Evolutionary conservation across 768 basidiomycete genomes (phyloP), one percentile per base, ranked within the genome.

Genomic region (Mrakia frigida): DNA sequence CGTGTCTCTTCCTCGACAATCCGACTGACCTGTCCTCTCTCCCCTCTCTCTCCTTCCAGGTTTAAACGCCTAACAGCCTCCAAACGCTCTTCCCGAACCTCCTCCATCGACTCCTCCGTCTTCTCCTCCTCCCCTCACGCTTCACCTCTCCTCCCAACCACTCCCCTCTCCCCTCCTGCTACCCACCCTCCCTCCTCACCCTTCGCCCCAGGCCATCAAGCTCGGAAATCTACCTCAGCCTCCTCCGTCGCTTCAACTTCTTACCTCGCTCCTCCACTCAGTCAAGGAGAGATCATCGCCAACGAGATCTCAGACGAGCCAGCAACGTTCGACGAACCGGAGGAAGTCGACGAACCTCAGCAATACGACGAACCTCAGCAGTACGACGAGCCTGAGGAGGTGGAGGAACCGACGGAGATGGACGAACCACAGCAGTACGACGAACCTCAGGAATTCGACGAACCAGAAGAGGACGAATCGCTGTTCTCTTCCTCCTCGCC

Each of bases 1-100:
- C 41, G 39, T 33, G 43, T 43, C 79, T 79, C 28, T 6, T 74
- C n/a, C 79, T 75, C 46, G 28, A 61, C 50, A n/a, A n/a, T n/a
- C 75, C 72, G 41, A 37, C 53, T 53, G 35, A 65, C 21, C 25
- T 76, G 61, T 4, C 33, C 2, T 16, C 23, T 59, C 18, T 13
- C 46, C 70, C 14, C 25, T 23, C 39, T 43, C 21, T 7, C 31
- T 23, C 23, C 52, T 59, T n/a, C 7, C 74, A 56, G 41, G 41
- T 59, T 50, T 46, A 37, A 65, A 35, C 35, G 39, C 21, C 50
- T 73, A 13, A 59, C 75, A 23, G 63, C 74, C 11, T 73, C 75
- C n/a, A 70, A 60, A 3, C 39, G 50, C 25, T 72, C 70, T 1
- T 73, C 71, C 6, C 70, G 61, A 13, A 33, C 59, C 28, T 74